Evolutionary conservation across 495 filamentous ascomycete species (phyloP), one percentile per base, ranked within the genome.

Genomic region (Bryoglossum gracile): DNA sequence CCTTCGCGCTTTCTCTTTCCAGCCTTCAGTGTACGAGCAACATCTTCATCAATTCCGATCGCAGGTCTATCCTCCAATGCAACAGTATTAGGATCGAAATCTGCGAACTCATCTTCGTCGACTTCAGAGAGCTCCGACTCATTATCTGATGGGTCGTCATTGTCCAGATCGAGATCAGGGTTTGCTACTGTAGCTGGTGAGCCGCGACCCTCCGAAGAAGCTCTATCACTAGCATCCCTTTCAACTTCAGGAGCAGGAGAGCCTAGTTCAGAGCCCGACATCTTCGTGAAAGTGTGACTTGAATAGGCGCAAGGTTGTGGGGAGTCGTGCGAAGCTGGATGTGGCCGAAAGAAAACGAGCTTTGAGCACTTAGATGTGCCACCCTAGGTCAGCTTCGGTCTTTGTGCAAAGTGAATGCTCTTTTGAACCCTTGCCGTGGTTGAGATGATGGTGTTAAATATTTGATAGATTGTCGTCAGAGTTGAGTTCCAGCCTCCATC

Each of bases 121-220:
- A 98, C 83, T 63, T 98, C 92, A 8, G 90, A 96, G 13, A 94
- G 78, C 44, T 86, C 78, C n/a, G 86, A 88, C 25, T 91, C 87
- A 51, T 84, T 78, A 55, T 90, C 88, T 0, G 83, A 85, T n/a
- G 74, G 56, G 40, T 65, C 71, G 17, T 63, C 72, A 46, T 61
- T 65, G 40, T 60, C 60, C 11, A 67, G 57, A 33, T 65, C 63
- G 0, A 50, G 49, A 19, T 55, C 56, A 10, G 70, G 63, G 17
- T 64, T 60, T 10, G 45, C 62, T 21, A 65, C 48, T 2, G 69
- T 68, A 6, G 65, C 61, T 13, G 61, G 56, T 13, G 63, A 59
- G 3, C 66, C 63, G 47, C 69, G 54, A 43, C 70, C 68, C 53
- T 75, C 73, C 23, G 73, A 68, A 16, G 67, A 61, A 22, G 65